Percentiles rank a stretch among this genome's conserved stretches.
Conservation (phyloP, 768 basidiomycete species). For the Pilatotrama ljubarskyi region DNA sequence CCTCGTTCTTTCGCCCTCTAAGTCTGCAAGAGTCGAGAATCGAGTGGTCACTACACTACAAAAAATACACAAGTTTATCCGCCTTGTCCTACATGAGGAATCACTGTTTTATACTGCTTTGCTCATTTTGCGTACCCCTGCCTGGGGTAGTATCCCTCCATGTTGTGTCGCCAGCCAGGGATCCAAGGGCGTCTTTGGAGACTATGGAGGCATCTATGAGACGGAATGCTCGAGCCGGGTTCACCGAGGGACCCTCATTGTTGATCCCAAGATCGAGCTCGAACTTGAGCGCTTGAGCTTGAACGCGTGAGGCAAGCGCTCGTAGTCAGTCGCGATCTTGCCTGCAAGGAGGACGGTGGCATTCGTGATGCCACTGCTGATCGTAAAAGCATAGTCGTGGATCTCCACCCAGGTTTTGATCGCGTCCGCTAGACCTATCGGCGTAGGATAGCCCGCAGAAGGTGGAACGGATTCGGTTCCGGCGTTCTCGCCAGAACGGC, state of each 20-base stretch:
- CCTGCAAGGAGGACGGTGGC: background rate
- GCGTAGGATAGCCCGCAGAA: background rate
- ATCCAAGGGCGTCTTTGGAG: background rate
- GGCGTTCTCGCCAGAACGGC: too few relatives aligned
- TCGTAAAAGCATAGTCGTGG: conserved; percentile 1
- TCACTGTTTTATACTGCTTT: too few relatives aligned
- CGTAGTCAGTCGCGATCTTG: background rate
- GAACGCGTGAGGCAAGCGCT: background rate
- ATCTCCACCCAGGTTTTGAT: conserved; percentile 1
- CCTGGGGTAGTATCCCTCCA: too few relatives aligned
- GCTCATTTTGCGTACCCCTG: too few relatives aligned
- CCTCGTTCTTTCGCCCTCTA: too few relatives aligned
- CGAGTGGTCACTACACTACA: too few relatives aligned
- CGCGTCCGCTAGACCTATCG: background rate
- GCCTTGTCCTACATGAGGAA: too few relatives aligned
- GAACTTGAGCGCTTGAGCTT: too few relatives aligned
- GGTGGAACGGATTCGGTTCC: too few relatives aligned
- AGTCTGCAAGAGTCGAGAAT: too few relatives aligned
- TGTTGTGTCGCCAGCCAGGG: too few relatives aligned
- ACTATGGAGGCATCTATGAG: background rate
- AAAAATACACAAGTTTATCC: too few relatives aligned
- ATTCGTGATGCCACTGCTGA: background rate
- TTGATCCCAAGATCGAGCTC: background rate
- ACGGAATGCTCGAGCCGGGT: background rate
- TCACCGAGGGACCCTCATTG: background rate